Percentiles rank a stretch among this genome's conserved stretches.
Conservation (phyloP, 106 monocot species). For the Gastrodia elata region DNA sequence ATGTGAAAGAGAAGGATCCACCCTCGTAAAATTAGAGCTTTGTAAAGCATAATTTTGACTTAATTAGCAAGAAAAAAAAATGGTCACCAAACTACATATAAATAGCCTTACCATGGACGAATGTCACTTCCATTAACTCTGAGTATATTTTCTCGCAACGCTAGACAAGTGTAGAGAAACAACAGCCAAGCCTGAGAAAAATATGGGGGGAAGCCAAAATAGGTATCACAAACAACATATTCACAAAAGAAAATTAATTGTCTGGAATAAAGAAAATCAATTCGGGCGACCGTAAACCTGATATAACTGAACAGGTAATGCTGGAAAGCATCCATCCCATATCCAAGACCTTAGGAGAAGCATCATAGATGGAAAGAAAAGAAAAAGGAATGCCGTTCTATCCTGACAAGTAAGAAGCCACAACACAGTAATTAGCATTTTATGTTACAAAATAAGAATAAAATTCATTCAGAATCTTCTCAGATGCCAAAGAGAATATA, state of each 20-base stretch:
- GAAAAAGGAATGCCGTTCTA: constrained; percentile 78
- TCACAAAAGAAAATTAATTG: constrained; percentile 1
- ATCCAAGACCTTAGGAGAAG: constrained; percentile 49
- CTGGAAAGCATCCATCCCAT: constrained; percentile 78
- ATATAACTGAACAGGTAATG: constrained; percentile 79
- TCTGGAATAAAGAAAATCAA: neutral
- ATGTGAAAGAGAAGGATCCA: neutral
- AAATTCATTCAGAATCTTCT: neutral
- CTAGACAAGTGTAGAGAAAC: constrained; percentile 80
- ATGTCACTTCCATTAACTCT: constrained; percentile 94
- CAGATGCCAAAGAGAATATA: neutral
- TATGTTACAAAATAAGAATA: neutral
- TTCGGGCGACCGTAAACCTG: constrained; percentile 38
- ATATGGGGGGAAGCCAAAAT: neutral
- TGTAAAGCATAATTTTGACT: constrained; percentile 3
- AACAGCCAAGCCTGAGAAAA: constrained; percentile 46
- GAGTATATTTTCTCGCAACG: constrained; percentile 86
- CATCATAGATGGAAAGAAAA: constrained; percentile 57
- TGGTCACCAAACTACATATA: neutral
- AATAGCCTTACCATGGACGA: constrained; percentile 59
- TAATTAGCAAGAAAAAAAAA: neutral
- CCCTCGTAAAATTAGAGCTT: neutral
- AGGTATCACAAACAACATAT: neutral
- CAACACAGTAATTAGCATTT: neutral
- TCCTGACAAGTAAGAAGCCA: constrained; percentile 37